phyloP scores from a whole-genome alignment of 2,329 filamentous ascomycete genomes.

The Cadophora malorum region DNA sequence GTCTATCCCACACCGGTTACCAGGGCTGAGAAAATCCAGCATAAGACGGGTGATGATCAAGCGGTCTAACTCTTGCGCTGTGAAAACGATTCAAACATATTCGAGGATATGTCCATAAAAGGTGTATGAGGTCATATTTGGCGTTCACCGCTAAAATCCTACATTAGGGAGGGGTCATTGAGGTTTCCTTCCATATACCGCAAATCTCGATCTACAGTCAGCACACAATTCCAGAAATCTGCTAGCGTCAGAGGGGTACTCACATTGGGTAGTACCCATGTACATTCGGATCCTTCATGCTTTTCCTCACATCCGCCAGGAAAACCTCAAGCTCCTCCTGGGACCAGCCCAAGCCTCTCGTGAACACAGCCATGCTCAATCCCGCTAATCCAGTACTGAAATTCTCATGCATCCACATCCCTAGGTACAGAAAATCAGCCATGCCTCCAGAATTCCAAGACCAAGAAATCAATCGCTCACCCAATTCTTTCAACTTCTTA shows the following conservation, averaged over 20 bases:
- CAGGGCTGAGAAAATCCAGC: too few relatives aligned
- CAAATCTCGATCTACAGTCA: conserved; percentile 18
- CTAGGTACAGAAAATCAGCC: conserved; percentile 16
- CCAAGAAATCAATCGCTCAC: not conserved
- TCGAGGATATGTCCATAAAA: too few relatives aligned
- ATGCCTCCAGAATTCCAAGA: too few relatives aligned
- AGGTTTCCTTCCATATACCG: conserved; percentile 27
- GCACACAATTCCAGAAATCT: not conserved
- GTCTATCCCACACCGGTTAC: too few relatives aligned
- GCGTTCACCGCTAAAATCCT: too few relatives aligned
- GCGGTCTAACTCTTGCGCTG: too few relatives aligned
- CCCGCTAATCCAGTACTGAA: conserved; percentile 24
- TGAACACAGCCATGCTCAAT: conserved; percentile 32
- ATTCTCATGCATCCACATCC: conserved; percentile 30
- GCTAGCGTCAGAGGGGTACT: not conserved
- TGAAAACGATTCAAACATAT: too few relatives aligned
- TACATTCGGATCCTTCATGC: conserved; percentile 28
- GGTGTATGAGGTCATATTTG: too few relatives aligned
- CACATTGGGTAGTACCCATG: conserved; percentile 32
- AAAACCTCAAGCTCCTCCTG: conserved; percentile 32
- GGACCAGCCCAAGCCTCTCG: conserved; percentile 30
- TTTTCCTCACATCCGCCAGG: conserved; percentile 31
- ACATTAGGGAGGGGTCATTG: not conserved
- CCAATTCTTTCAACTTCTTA: conserved; percentile 41
- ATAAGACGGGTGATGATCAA: too few relatives aligned